These are phyloP conservation scores for Scheffersomyces cryptocercus DNA, from an alignment of 1,139 yeast species.

Conservation along the genomic window DNA sequence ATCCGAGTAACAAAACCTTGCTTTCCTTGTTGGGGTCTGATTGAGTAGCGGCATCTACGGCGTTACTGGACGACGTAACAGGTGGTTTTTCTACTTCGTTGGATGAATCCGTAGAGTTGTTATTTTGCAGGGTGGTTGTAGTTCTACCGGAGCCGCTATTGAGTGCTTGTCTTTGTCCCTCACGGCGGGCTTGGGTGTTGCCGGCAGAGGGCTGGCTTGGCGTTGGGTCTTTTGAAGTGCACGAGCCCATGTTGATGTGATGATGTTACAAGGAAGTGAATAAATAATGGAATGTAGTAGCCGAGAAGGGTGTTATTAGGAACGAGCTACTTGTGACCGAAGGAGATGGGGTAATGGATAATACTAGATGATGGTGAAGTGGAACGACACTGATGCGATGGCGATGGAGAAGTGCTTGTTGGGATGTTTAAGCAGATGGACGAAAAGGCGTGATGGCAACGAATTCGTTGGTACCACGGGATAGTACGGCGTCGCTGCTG, in stretches of 20 bases:
- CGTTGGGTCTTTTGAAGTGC: constrained; percentile 26
- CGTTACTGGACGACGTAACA: constrained; percentile 5
- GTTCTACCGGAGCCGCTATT: constrained; percentile 8
- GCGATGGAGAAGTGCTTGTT: too few relatives aligned
- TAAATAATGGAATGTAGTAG: too few relatives aligned
- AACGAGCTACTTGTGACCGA: too few relatives aligned
- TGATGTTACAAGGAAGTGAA: too few relatives aligned
- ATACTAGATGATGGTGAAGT: too few relatives aligned
- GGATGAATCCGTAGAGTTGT: constrained; percentile 21
- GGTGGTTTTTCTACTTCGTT: constrained; percentile 9
- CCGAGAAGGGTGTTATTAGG: too few relatives aligned
- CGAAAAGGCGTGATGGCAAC: too few relatives aligned
- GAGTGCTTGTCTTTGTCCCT: constrained; percentile 9
- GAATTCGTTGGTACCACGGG: too few relatives aligned
- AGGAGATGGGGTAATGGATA: too few relatives aligned
- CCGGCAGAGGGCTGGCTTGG: constrained; percentile 3
- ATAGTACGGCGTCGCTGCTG: too few relatives aligned
- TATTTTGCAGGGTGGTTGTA: constrained; percentile 8
- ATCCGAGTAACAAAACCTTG: constrained; percentile 67
- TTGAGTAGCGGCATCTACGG: constrained; percentile 9
- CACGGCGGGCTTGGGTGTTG: constrained; percentile 12
- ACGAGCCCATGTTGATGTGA: constrained; percentile 24
- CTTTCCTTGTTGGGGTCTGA: constrained; percentile 38
- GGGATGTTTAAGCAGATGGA: too few relatives aligned
- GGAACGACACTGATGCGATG: too few relatives aligned